Conservation (phyloP, 106 monocot genomes). For the Dactylorhiza incarnata region DNA sequence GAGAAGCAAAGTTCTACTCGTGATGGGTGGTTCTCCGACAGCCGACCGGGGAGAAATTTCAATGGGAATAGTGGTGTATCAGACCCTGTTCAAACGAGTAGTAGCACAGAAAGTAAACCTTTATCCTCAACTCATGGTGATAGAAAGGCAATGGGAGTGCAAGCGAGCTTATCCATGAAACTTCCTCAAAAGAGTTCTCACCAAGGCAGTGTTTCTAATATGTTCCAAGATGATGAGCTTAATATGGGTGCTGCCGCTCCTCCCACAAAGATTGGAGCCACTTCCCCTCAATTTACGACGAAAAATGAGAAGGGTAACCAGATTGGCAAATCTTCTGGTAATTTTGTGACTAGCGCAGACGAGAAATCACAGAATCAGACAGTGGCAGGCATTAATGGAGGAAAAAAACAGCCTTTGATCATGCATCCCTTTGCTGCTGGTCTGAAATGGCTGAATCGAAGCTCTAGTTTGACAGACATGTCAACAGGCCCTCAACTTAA, state of each 20-base stretch:
- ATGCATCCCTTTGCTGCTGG: neutral
- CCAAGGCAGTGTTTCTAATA: neutral
- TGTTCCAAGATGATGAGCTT: neutral
- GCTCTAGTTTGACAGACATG: neutral
- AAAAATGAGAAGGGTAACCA: neutral
- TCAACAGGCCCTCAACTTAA: neutral
- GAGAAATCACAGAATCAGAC: neutral
- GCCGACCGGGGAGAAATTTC: neutral
- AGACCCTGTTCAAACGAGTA: neutral
- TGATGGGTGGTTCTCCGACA: neutral
- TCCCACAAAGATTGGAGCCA: neutral
- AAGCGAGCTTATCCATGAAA: neutral
- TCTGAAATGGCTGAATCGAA: conserved; percentile 4
- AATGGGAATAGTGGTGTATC: neutral
- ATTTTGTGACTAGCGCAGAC: neutral
- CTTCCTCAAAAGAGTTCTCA: neutral
- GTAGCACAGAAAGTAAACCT: neutral
- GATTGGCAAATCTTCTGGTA: neutral
- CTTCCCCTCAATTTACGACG: neutral
- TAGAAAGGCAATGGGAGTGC: neutral
- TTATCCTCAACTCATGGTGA: conserved; percentile 13
- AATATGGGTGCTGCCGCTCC: neutral
- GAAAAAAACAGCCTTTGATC: neutral
- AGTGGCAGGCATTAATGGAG: neutral
- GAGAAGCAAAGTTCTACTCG: conserved; percentile 1